Base-by-base conservation (phyloP, 2,329 filamentous ascomycete species). In the Thielaviopsis cerberus region DNA sequence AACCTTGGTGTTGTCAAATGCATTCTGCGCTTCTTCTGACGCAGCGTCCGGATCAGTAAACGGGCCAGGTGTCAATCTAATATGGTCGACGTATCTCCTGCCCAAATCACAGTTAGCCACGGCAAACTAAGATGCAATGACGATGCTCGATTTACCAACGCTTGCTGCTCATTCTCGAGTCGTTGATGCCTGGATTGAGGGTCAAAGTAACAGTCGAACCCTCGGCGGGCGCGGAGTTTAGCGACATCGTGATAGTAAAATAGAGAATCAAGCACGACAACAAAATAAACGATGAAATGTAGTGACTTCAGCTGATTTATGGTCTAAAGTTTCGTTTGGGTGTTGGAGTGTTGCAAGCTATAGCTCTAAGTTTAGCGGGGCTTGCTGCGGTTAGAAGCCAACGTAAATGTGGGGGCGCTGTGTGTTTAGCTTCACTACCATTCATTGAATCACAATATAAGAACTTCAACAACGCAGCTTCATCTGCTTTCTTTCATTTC, bases 51-150 rank as follows among this genome's bases (percentile, higher is more conserved):
- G 77, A 63, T 90, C 85, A 34, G 86, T 90, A 69, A 87, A 95
- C 1, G 92, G 88, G 1, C 92, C 91, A 3, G 78, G 73, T 30
- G 82, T 83, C 60, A 77, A 82, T 59, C 94, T 78, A 63, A 96
- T 82, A 62, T 79, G 83, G 71, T 97, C 82, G 59, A 97, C 78
- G 68, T 94, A 84, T 69, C 81, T 83, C 89, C 89, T 94, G n/a
- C n/a, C n/a, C n/a, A n/a, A 62, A 57, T 60, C 55, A 60, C 57
- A 63, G 62, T 57, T 53, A 64, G 59, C 59, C 57, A 30, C 23
- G 10, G n/a, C 11, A 13, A 20, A 57, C 57, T 59, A n/a, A n/a
- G n/a, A n/a, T n/a, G n/a, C n/a, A n/a, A n/a, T n/a, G n/a, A n/a
- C n/a, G n/a, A n/a, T n/a, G n/a, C n/a, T 53, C 23, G 8, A 22